phyloP scores from a whole-genome alignment of 208 protist species.

The Trypanosoma avium region DNA sequence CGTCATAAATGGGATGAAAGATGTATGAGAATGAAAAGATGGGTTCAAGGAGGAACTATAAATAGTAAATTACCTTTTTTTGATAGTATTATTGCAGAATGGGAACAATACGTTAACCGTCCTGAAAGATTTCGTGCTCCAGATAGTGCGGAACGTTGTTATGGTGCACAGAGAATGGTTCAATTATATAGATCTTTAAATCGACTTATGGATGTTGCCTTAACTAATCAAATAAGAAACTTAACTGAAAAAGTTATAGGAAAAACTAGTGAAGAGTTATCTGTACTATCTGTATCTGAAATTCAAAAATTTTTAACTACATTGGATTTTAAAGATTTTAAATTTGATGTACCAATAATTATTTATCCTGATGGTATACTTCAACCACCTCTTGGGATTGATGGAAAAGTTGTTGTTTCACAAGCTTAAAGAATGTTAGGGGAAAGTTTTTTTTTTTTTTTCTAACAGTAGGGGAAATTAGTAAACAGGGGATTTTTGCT shows the following conservation, averaged over 20 bases:
- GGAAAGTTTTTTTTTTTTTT: slow-evolving; percentile 25
- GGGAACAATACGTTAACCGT: slow-evolving; percentile 91
- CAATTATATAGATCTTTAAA: slow-evolving; percentile 85
- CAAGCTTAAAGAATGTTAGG: too few species aligned
- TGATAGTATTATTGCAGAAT: slow-evolving; percentile 84
- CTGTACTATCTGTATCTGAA: slow-evolving; percentile 38
- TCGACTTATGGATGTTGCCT: slow-evolving; percentile 81
- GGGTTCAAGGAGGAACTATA: slow-evolving; percentile 89
- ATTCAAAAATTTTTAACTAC: slow-evolving; percentile 53
- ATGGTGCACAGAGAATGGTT: slow-evolving; percentile 84
- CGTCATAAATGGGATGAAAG: slow-evolving; percentile 91
- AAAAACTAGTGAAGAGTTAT: slow-evolving; percentile 28
- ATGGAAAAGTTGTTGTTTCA: slow-evolving; percentile 31
- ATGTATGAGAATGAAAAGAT: slow-evolving; percentile 92
- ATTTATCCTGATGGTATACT: slow-evolving; percentile 73
- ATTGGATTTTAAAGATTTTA: slow-evolving; percentile 60
- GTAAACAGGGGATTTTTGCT: not conserved
- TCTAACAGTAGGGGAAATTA: not conserved
- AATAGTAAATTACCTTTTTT: slow-evolving; percentile 82
- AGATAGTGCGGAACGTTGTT: slow-evolving; percentile 78
- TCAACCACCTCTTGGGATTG: slow-evolving; percentile 62
- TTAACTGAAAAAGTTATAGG: slow-evolving; percentile 30
- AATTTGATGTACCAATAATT: slow-evolving; percentile 70
- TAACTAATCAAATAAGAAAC: slow-evolving; percentile 58
- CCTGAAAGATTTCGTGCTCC: slow-evolving; percentile 76